phyloP scores from a whole-genome alignment of 306 rosid species.

The Acacia melanoxylon region DNA sequence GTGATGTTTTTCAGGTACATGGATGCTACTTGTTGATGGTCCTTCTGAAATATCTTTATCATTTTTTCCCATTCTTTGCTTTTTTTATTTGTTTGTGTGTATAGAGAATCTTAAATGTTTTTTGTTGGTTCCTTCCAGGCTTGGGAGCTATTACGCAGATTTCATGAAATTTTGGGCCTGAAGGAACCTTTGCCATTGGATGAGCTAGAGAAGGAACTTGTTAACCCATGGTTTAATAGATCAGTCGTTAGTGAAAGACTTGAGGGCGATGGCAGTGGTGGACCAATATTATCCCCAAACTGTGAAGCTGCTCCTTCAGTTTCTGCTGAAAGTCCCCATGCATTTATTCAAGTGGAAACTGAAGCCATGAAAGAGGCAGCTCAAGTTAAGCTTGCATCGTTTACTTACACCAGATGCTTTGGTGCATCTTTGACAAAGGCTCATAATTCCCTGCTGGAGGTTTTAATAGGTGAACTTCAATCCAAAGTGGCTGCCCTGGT shows the following conservation, averaged over 20 bases:
- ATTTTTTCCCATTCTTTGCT: constrained; percentile 6
- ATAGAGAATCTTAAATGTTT: constrained; percentile 15
- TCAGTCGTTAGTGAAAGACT: constrained; percentile 46
- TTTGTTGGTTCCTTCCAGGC: constrained; percentile 50
- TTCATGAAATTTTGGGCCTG: constrained; percentile 72
- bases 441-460: constrained; percentile 78
- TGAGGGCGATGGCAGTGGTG: constrained; percentile 48
- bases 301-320: constrained; percentile 46
- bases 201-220: constrained; percentile 86
- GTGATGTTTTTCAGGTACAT: constrained; percentile 88
- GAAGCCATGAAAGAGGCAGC: constrained; percentile 82
- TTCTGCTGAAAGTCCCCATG: constrained; percentile 48
- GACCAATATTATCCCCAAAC: constrained; percentile 37
- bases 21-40: constrained; percentile 22
- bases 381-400: constrained; percentile 68
- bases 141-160: constrained; percentile 77
- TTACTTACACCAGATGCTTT: constrained; percentile 69
- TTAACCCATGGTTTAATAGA: constrained; percentile 81
- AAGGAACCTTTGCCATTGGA: constrained; percentile 60
- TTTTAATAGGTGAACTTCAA: constrained; percentile 83
- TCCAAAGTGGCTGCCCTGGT: constrained; percentile 88
- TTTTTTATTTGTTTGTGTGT: constrained; percentile 27
- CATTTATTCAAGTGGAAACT: constrained; percentile 82
- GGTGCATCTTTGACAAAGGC: constrained; percentile 89
- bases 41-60: constrained; percentile 15